phyloP scores from a whole-genome alignment of 1,139 yeast genomes.

The Fermentozyma sake region DNA sequence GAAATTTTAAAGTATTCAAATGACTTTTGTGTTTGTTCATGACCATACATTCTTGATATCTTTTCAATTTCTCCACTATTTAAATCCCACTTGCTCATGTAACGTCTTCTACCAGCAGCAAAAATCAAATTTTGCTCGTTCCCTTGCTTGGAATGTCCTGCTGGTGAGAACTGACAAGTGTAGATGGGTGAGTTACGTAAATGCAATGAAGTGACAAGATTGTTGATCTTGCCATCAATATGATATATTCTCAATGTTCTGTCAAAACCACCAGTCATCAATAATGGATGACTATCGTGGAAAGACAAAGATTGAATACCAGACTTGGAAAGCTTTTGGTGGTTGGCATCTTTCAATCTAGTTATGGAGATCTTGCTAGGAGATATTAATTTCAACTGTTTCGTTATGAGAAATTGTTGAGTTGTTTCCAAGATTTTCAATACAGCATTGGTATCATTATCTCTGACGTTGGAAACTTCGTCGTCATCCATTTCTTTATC shows the following conservation, averaged over 20 bases:
- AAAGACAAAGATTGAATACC: constrained; percentile 81
- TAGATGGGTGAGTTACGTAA: constrained; percentile 77
- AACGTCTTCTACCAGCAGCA: constrained; percentile 90
- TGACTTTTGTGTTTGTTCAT: constrained; percentile 77
- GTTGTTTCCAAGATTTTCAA: constrained; percentile 56
- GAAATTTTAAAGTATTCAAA: constrained; percentile 81
- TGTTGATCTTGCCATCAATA: constrained; percentile 85
- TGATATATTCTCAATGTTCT: constrained; percentile 82
- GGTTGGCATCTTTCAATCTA: constrained; percentile 83
- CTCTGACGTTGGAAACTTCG: constrained; percentile 30
- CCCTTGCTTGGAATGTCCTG: constrained; percentile 31
- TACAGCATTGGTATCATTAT: constrained; percentile 52
- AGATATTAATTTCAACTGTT: constrained; percentile 58
- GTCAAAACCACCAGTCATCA: constrained; percentile 91
- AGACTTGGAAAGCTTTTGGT: constrained; percentile 60
- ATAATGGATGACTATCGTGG: constrained; percentile 80
- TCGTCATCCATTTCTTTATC: constrained; percentile 28
- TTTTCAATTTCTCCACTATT: constrained; percentile 74
- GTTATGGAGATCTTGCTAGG: constrained; percentile 68
- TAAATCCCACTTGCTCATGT: constrained; percentile 89
- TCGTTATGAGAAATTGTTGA: constrained; percentile 49
- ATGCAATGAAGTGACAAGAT: constrained; percentile 76
- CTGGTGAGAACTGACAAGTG: constrained; percentile 59
- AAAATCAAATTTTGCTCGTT: constrained; percentile 44
- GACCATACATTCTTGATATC: constrained; percentile 86